Percentiles rank a stretch among this genome's conserved stretches.
Conservation (phyloP, 2,329 filamentous ascomycete species). For the Pseudocercospora crystallina region DNA sequence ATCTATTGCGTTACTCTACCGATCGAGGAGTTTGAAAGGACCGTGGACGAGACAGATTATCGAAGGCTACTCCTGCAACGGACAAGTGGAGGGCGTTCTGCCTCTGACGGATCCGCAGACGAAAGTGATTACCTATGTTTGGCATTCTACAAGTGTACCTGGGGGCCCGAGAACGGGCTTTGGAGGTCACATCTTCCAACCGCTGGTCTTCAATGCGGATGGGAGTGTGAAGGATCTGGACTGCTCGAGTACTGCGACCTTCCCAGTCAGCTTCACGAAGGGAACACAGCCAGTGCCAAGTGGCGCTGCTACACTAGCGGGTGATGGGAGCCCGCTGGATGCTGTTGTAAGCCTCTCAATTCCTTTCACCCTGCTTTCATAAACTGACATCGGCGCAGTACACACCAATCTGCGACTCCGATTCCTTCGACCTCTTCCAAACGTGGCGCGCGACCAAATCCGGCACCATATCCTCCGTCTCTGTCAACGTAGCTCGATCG, state of each 20-base stretch:
- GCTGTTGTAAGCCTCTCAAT: constrained; percentile 17
- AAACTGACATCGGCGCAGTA: constrained; percentile 11
- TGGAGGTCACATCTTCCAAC: constrained; percentile 28
- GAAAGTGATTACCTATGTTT: constrained; percentile 18
- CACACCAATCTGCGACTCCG: constrained; percentile 25
- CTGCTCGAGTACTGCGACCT: constrained; percentile 19
- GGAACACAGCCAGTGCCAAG: constrained; percentile 11
- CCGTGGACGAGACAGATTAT: constrained; percentile 30
- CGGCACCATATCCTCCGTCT: constrained; percentile 22
- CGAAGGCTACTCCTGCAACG: constrained; percentile 25
- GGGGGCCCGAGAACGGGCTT: constrained; percentile 23
- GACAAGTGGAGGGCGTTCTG: constrained; percentile 27
- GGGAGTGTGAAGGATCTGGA: constrained; percentile 24
- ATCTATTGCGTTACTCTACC: constrained; percentile 24
- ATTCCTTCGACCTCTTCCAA: constrained; percentile 26
- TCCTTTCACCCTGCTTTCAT: background rate
- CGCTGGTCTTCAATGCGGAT: constrained; percentile 21
- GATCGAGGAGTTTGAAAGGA: constrained; percentile 21
- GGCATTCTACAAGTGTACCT: constrained; percentile 26
- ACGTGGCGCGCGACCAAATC: constrained; percentile 22
- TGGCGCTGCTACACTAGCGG: constrained; percentile 16
- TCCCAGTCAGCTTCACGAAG: constrained; percentile 16
- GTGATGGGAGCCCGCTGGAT: constrained; percentile 16
- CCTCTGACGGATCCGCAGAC: constrained; percentile 18
- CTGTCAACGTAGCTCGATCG: constrained; percentile 21